Conservation (phyloP, 139 green algal genomes). For the Marvania coccoides region DNA sequence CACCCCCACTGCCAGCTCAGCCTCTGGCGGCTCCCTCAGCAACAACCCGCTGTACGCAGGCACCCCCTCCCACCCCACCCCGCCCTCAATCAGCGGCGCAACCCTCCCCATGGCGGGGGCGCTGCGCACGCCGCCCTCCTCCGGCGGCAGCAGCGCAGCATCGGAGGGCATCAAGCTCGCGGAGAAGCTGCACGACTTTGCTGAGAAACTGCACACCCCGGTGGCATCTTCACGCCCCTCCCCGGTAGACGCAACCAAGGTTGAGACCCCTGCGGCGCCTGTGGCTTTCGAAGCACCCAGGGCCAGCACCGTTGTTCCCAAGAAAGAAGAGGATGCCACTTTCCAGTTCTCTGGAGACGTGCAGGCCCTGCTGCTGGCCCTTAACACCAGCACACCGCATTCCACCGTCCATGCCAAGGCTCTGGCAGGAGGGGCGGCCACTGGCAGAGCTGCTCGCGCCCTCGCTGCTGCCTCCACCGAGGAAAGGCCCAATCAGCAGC, state of each 20-base stretch:
- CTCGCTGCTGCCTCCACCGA: not conserved
- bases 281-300: no score
- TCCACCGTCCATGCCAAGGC: not conserved
- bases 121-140: no score
- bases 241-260: not conserved
- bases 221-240: not conserved
- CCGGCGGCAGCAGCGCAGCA: constrained; percentile 6
- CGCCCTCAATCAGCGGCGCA: constrained; percentile 11
- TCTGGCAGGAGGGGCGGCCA: not conserved
- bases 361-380: not conserved
- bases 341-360: constrained; percentile 5
- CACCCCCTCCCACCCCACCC: constrained; percentile 16
- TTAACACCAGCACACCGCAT: constrained; percentile 9
- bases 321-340: constrained; percentile 10
- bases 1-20: not conserved
- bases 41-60: constrained; percentile 25
- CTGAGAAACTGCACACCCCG: constrained; percentile 18
- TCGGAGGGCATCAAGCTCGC: constrained; percentile 20
- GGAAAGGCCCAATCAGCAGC: not conserved
- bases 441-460: not conserved
- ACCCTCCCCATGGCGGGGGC: not conserved
- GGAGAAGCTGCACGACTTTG: constrained; percentile 18
- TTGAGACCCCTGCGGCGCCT: not conserved
- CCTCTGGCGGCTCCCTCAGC: not conserved
- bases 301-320: no score